Conservation (phyloP, 306 rosid species). For the Vicia sativa region DNA sequence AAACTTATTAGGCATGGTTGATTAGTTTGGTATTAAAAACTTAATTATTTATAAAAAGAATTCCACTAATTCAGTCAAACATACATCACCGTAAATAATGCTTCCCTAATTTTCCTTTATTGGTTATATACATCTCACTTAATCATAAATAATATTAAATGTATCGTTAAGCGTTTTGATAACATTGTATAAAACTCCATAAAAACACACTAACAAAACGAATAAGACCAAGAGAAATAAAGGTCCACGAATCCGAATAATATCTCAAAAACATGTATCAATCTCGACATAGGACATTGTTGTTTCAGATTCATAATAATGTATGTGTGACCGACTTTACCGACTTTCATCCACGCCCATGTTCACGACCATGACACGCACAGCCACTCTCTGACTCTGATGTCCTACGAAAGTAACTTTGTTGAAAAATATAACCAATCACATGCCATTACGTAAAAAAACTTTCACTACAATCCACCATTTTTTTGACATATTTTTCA, state of each 20-base stretch:
- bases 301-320: conserved; percentile 20
- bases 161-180: background rate
- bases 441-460: background rate
- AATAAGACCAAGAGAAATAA: background rate
- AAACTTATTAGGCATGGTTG: too few relatives aligned
- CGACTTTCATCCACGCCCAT: conserved; percentile 35
- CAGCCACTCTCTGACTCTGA: background rate
- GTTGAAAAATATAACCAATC: conserved; percentile 16
- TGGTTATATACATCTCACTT: too few relatives aligned
- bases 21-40: too few relatives aligned
- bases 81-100: too few relatives aligned
- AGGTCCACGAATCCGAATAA: conserved; percentile 44
- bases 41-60: too few relatives aligned
- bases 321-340: conserved; percentile 27
- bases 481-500: background rate
- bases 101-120: too few relatives aligned
- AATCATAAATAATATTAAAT: background rate
- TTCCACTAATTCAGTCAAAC: too few relatives aligned
- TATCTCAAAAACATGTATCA: conserved; percentile 23
- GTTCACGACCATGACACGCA: conserved; percentile 17
- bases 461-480: background rate
- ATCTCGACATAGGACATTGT: background rate
- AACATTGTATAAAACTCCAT: background rate
- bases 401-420: background rate
- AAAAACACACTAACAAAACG: background rate